Evolutionary conservation across 805 yeast genomes (phyloP), one percentile per base, ranked within the genome.

Genomic region (Candida dajiaensis): DNA sequence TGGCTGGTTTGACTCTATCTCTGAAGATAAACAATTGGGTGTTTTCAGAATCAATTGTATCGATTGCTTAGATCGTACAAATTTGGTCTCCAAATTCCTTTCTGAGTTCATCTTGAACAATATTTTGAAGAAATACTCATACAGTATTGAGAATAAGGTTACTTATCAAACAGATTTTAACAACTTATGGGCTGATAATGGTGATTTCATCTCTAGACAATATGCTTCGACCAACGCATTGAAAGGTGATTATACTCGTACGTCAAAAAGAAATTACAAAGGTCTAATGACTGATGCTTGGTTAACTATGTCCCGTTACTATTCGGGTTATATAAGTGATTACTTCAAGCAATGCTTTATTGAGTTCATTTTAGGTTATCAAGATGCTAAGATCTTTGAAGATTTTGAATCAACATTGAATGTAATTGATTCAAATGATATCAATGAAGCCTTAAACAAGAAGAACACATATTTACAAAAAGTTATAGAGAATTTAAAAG

Each of bases 11-110:
- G 69, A 66, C 22, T 53, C 53, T 1, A 19, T 53, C 9, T 44
- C 46, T 11, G 46, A 45, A 13, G 46, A 46, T 9, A 54, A 65
- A 9, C 86, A 81, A 58, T 66, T 61, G 23, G 86, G 86, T 4
- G 70, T 79, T 1, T 74, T 81, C 47, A 57, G 87, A 46, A 68
- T 77, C 20, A 81, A 81, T 56, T 81, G 86, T 56, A 73, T 81
- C 50, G 87, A 73, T 48, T 81, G 86, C 58, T 66, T 81, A 48
- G 87, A 81, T 57, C 61, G 86, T 45, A 81, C 86, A 2, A 81
- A 81, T 48, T 64, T 73, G 22, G 71, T 71, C 1, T 76, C 74
- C 48, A 79, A 71, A 38, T 63, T 62, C 38, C 44, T 70, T 21
- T 65, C 71, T n/a, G 58, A 57, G 36, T 38, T 53, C 19, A 37